A percentile compares a stretch with the other conserved stretches of the same genome.
These are phyloP conservation scores for Backusella westeae DNA, from an alignment of 192 early-diverging fungal species.

Conservation along the genomic window DNA sequence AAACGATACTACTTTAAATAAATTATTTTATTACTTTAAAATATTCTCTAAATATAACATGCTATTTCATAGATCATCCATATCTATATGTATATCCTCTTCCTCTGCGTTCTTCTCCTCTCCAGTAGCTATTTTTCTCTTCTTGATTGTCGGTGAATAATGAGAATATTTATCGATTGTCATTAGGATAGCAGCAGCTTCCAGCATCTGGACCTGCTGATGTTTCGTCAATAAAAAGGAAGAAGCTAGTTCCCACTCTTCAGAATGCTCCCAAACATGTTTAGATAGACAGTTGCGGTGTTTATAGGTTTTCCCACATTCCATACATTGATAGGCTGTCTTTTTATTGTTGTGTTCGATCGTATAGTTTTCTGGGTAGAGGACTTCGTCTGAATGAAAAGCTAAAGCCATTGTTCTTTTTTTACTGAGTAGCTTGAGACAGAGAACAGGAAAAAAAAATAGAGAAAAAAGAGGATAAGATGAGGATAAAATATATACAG, in stretches of 20 bases:
- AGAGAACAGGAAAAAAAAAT: background rate
- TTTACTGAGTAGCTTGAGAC: background rate
- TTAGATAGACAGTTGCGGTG: constrained; percentile 62
- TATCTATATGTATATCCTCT: background rate
- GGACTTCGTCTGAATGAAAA: background rate
- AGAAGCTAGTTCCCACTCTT: constrained; percentile 57
- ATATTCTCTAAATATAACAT: constrained; percentile 2
- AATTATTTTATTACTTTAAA: background rate
- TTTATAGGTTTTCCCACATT: constrained; percentile 67
- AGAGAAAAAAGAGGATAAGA: background rate
- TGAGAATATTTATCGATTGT: constrained; percentile 39
- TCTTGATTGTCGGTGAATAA: background rate
- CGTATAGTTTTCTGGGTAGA: constrained; percentile 31
- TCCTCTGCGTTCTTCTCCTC: background rate
- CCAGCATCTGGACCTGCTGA: constrained; percentile 66
- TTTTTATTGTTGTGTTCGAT: constrained; percentile 24
- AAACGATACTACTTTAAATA: too few species aligned
- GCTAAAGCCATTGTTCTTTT: background rate
- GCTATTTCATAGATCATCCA: background rate
- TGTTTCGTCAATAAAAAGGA: constrained; percentile 63
- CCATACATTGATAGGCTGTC: constrained; percentile 39
- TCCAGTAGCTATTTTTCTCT: background rate
- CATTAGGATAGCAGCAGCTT: constrained; percentile 62
- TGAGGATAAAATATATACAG: background rate
- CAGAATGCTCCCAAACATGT: constrained; percentile 71